Percentiles rank a stretch among this genome's conserved stretches.
Conservation (phyloP, 2,329 filamentous ascomycete species). For the Pseudogymnoascus sp. region DNA sequence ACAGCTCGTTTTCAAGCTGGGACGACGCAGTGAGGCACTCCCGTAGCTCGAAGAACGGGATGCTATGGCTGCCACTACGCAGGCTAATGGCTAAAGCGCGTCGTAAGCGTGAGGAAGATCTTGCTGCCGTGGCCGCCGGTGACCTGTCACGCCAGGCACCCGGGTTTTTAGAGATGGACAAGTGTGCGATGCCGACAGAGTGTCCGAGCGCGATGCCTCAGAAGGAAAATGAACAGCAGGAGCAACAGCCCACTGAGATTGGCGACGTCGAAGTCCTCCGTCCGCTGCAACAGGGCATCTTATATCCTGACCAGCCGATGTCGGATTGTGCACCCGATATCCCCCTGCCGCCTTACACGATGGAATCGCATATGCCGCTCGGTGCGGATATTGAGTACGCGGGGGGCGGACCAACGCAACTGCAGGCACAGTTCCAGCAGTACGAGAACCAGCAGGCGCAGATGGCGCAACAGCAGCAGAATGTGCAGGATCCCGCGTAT, state of each 20-base stretch:
- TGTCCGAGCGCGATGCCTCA: neutral
- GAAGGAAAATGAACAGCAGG: neutral
- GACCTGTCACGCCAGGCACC: slow-evolving; percentile 9
- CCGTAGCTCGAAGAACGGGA: slow-evolving; percentile 38
- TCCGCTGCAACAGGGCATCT: neutral
- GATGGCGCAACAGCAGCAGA: neutral
- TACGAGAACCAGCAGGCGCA: slow-evolving; percentile 14
- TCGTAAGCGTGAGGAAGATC: slow-evolving; percentile 44
- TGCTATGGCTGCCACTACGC: slow-evolving; percentile 56
- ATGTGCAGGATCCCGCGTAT: neutral
- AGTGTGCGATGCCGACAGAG: neutral
- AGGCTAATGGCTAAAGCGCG: slow-evolving; percentile 54
- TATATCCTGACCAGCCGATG: neutral
- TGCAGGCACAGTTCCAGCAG: neutral
- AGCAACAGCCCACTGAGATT: neutral
- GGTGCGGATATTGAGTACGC: neutral
- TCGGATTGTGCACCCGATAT: neutral
- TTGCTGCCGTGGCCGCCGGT: slow-evolving; percentile 22
- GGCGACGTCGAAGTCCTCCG: slow-evolving; percentile 5
- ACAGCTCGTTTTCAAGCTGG: slow-evolving; percentile 26
- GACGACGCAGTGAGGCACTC: slow-evolving; percentile 18
- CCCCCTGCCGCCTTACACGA: neutral
- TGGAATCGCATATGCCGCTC: neutral
- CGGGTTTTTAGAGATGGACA: neutral
- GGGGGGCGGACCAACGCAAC: neutral